phyloP scores from a whole-genome alignment of 305 asterid species.

The Solanum hybrid region DNA sequence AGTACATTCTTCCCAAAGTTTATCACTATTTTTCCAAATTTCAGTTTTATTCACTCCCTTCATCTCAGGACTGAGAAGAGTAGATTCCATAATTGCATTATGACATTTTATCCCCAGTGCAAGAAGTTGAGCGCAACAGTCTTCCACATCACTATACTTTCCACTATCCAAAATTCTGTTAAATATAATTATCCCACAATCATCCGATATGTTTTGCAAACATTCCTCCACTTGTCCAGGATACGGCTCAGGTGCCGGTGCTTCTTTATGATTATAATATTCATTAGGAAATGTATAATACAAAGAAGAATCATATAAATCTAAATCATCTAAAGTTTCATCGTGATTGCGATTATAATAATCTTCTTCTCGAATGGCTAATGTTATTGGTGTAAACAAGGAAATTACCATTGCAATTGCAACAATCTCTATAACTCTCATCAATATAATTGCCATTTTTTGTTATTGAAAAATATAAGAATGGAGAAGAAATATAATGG shows the following conservation, averaged over 20 bases:
- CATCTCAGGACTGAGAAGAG: not conserved
- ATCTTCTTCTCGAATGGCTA: not conserved
- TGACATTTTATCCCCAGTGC: not conserved
- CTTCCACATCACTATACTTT: not conserved
- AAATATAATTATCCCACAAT: not conserved
- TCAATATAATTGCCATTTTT: not conserved
- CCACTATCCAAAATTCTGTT: not conserved
- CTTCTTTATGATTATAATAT: no score
- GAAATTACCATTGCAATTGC: not conserved
- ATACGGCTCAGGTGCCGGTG: not conserved
- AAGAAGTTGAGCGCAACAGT: not conserved
- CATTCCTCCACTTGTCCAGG: not conserved
- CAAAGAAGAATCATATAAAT: not conserved
- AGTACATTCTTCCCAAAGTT: not conserved
- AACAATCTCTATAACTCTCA: not conserved
- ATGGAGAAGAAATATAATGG: not conserved
- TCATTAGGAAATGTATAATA: not conserved
- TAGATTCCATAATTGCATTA: not conserved
- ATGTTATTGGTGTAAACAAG: not conserved
- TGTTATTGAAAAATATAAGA: not conserved
- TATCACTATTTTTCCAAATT: not conserved
- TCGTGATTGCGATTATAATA: accelerated
- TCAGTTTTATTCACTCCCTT: not conserved
- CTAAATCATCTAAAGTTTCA: not conserved
- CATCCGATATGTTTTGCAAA: not conserved